Evolutionary conservation across 768 basidiomycete genomes (phyloP), one percentile per base, ranked within the genome.

Genomic region (Sarcodon aspratus): DNA sequence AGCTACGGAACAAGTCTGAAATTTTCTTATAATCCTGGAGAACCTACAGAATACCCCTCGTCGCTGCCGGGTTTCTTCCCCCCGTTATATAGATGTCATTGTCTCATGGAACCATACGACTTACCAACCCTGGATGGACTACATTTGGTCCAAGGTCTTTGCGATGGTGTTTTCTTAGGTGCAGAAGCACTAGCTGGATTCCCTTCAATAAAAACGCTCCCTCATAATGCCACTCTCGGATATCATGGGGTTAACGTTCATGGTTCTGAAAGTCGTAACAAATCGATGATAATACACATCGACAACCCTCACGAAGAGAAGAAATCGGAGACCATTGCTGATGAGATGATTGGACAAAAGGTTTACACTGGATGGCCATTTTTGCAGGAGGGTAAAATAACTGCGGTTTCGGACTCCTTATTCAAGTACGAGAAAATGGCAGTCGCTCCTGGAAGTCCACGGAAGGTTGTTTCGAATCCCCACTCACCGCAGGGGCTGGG

Each of bases 1-100:
- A 55, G 71, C 3, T 82, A 78, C 50, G 91, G 92, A 31, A 79
- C 83, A 2, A 92, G 87, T 57, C 85, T 82, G 1, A 79, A 72
- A 52, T 98, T 98, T 68, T 69, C 58, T 4, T 93, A 79, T 65
- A 80, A 78, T 54, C 72, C 78, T 0, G 66, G 60, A 33, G 75
- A 80, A 54, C 75, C 84, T 27, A 80, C 72, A 0, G 60, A 69
- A 12, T 99, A 96, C 60, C 88, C 92, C 0, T 96, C 95, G 0
- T 95, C 96, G 2, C 68, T 94, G 1, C 92, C 93, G 1, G 88
- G 91, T 5, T 93, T 97, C 71, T 96, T 99, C 77, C 94, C 96
- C 9, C 75, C 89, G 21, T 66, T 99, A 12, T 67, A 80, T 54
- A 79, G 83, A 34, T 94, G 88, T 56, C 79, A 77, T 13, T 95